Conservation (phyloP, 306 rosid genomes). For the Cicer arietinum region DNA sequence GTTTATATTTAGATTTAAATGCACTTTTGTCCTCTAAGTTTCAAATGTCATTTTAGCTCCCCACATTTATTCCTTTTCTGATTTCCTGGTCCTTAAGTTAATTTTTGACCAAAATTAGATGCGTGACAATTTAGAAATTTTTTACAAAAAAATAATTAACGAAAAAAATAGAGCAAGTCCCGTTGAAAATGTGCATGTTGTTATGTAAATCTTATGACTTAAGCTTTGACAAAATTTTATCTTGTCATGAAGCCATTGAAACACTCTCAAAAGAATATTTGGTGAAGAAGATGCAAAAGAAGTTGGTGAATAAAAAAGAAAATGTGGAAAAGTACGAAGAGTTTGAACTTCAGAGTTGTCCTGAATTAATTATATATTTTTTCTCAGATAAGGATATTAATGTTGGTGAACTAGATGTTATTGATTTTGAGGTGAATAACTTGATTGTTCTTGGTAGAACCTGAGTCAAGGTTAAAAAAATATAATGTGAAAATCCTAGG, state of each 20-base stretch:
- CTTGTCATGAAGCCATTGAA: constrained; percentile 55
- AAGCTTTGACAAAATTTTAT: constrained; percentile 50
- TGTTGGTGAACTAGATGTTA: constrained; percentile 44
- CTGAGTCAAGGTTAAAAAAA: constrained; percentile 87
- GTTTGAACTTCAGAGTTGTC: constrained; percentile 66
- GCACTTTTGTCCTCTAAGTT: no score
- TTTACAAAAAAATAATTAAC: no score
- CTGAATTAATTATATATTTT: constrained; percentile 72
- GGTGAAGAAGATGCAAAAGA: constrained; percentile 66
- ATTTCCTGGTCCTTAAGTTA: no score
- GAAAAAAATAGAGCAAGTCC: no score
- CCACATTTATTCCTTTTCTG: no score
- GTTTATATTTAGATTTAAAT: no score
- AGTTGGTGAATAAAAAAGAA: constrained; percentile 29
- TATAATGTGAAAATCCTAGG: constrained; percentile 86
- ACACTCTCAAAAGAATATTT: constrained; percentile 69
- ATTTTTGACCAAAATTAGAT: no score
- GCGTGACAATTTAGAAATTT: no score
- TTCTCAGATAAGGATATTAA: constrained; percentile 68
- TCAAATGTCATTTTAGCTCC: no score
- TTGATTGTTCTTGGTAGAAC: constrained; percentile 86
- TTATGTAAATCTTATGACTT: constrained; percentile 23
- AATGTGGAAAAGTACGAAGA: constrained; percentile 63
- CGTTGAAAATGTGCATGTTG: no score
- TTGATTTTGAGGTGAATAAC: constrained; percentile 60